These are phyloP conservation scores for Bolboschoenus planiculmis DNA, from an alignment of 176 grass and related monocot genomes.

Conservation along the genomic window DNA sequence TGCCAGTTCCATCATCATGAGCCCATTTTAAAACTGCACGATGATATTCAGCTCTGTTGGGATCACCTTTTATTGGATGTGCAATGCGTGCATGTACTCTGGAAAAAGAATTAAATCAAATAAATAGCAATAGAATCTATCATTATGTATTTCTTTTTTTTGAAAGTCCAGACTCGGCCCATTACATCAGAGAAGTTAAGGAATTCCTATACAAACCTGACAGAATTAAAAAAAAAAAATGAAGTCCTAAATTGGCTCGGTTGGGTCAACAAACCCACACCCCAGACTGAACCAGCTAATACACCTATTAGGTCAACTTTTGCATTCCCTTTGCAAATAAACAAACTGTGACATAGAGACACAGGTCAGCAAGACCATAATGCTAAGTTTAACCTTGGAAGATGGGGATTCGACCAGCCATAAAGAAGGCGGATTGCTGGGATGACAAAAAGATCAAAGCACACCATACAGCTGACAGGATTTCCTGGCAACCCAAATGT, in stretches of 20 bases:
- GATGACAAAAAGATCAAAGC: conserved; percentile 85
- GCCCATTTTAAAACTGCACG: conserved; percentile 79
- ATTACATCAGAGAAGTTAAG: background rate
- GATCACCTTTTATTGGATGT: conserved; percentile 58
- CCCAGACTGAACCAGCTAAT: background rate
- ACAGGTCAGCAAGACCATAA: background rate
- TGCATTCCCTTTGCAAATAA: background rate
- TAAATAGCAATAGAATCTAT: background rate
- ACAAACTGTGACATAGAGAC: background rate
- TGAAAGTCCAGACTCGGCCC: background rate
- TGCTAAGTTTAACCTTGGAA: conserved; percentile 47
- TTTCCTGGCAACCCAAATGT: conserved; percentile 99
- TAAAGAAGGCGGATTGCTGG: conserved; percentile 69
- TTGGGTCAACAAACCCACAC: background rate
- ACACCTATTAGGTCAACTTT: background rate
- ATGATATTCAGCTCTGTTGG: conserved; percentile 56
- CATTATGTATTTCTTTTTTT: background rate
- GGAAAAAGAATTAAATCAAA: background rate
- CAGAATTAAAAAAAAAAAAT: background rate
- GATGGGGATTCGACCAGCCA: conserved; percentile 69
- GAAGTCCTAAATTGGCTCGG: background rate
- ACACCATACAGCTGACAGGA: conserved; percentile 89
- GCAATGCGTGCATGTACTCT: conserved; percentile 61
- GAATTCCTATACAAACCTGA: background rate
- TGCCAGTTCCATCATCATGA: conserved; percentile 78